Evolutionary conservation across 192 early-diverging fungal genomes (phyloP), one percentile per base, ranked within the genome.

Genomic region (Coemansia sp.): DNA sequence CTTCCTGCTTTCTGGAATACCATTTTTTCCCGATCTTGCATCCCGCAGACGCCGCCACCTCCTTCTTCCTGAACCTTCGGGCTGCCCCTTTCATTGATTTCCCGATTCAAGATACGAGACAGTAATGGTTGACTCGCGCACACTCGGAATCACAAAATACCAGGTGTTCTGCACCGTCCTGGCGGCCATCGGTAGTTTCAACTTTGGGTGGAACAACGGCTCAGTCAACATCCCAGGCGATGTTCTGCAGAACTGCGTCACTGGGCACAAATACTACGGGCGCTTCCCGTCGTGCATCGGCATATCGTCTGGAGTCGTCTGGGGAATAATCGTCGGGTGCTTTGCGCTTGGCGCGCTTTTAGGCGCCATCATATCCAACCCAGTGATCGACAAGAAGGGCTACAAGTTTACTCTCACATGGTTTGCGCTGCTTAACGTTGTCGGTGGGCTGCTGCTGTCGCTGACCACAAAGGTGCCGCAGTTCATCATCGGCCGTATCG

Each of bases 401-500:
- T 87, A 90, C 64, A 86, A 88, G 65, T 81, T 85, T 42, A 67
- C 82, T 9, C 76, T 95, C 50, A 74, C 91, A 15, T 85, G 84
- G 76, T 86, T 83, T 74, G 93, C 89, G 57, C 70, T 91, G 43
- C 73, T 82, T 42, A 92, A 87, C 66, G 81, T 92, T 0, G 42
- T 88, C 35, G 89, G 92, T 5, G 83, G 83, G 9, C 53, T 91
- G 29, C 71, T 90, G 3, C 74, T 93, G 19, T 85, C 85, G 15
- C 73, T 88, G 40, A 87, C 89, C 29, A 79, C 83, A 2, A 81
- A 83, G 11, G 67, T 86, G 11, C 68, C 82, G 13, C 87, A 88
- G 74, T 88, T 92, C 58, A 84, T 85, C 67, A 70, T 88, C 63
- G 93, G 91, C 7, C 89, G 93, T 55, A 73, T 92, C 38, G 50